Percentiles rank a stretch among this genome's conserved stretches.
phyloP scores from a whole-genome alignment of 2,329 filamentous ascomycete genomes.

The Ophiostoma piceae region DNA sequence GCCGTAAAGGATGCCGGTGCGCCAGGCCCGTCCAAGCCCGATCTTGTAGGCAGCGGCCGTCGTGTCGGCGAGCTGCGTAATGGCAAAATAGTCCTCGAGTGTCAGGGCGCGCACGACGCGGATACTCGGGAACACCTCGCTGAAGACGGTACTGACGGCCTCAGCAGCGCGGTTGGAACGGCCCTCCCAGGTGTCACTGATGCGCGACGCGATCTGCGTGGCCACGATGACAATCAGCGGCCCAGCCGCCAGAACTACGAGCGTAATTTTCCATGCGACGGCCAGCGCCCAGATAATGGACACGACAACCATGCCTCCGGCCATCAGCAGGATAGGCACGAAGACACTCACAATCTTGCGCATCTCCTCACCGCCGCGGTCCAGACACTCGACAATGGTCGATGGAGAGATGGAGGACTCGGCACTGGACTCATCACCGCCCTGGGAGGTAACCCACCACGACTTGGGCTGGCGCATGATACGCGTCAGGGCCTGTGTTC shows the following conservation, averaged over 20 bases:
- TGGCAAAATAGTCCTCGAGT: conserved; percentile 64
- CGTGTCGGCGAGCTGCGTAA: conserved; percentile 52
- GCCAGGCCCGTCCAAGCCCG: conserved; percentile 61
- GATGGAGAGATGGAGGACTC: conserved; percentile 50
- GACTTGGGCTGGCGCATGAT: conserved; percentile 67
- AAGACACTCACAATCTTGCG: conserved; percentile 76
- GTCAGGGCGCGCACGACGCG: conserved; percentile 70
- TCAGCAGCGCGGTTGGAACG: conserved; percentile 60
- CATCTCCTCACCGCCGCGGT: conserved; percentile 82
- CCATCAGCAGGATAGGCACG: conserved; percentile 62
- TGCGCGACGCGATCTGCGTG: conserved; percentile 58
- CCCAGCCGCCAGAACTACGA: conserved; percentile 65
- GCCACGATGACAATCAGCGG: conserved; percentile 66
- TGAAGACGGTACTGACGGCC: conserved; percentile 56
- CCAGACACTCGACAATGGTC: conserved; percentile 64
- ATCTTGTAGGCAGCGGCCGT: conserved; percentile 50
- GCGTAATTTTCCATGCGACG: conserved; percentile 72
- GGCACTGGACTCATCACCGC: not conserved
- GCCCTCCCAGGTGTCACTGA: conserved; percentile 67
- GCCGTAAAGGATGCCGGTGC: conserved; percentile 68
- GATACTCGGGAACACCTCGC: conserved; percentile 73
- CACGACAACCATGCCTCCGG: conserved; percentile 60
- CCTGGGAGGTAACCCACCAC: not conserved
- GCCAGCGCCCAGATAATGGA: conserved; percentile 68
- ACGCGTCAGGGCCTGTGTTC: conserved; percentile 60